phyloP scores from a whole-genome alignment of 371 early-diverging fungal genomes.

The Mucor circinelloides region DNA sequence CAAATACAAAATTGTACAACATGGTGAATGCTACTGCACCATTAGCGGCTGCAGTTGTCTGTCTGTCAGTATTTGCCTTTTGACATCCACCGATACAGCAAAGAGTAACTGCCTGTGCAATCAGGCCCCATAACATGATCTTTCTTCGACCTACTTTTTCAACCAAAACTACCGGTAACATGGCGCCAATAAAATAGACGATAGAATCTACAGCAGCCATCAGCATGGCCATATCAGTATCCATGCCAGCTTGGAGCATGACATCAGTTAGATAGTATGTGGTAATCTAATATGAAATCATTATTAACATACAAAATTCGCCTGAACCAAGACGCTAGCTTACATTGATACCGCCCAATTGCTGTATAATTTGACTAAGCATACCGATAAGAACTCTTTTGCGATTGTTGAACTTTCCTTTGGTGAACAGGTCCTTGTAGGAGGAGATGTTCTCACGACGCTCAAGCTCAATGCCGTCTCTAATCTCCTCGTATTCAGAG shows the following conservation, averaged over 20 bases:
- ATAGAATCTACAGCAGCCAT: slow-evolving; percentile 44
- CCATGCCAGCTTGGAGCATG: slow-evolving; percentile 38
- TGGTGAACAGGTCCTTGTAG: slow-evolving; percentile 47
- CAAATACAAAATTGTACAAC: slow-evolving; percentile 51
- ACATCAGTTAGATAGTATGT: slow-evolving; percentile 43
- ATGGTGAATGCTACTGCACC: slow-evolving; percentile 41
- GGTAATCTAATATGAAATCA: slow-evolving; percentile 41
- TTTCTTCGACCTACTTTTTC: slow-evolving; percentile 30
- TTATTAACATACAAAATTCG: slow-evolving; percentile 8
- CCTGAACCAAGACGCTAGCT: background rate
- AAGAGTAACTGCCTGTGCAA: slow-evolving; percentile 26
- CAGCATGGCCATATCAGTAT: slow-evolving; percentile 28
- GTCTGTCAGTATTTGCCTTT: slow-evolving; percentile 16
- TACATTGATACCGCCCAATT: slow-evolving; percentile 50
- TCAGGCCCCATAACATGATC: slow-evolving; percentile 25
- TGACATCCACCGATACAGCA: slow-evolving; percentile 33
- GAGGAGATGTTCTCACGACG: slow-evolving; percentile 45
- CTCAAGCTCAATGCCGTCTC: slow-evolving; percentile 51
- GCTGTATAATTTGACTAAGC: slow-evolving; percentile 55
- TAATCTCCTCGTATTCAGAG: slow-evolving; percentile 50
- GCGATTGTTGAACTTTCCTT: slow-evolving; percentile 53
- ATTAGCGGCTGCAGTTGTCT: slow-evolving; percentile 20
- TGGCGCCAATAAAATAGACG: slow-evolving; percentile 43
- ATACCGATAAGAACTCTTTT: slow-evolving; percentile 54
- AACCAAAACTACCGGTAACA: slow-evolving; percentile 30